phyloP scores from a whole-genome alignment of 2,329 filamentous ascomycete genomes.

The Venturia oleaginea region DNA sequence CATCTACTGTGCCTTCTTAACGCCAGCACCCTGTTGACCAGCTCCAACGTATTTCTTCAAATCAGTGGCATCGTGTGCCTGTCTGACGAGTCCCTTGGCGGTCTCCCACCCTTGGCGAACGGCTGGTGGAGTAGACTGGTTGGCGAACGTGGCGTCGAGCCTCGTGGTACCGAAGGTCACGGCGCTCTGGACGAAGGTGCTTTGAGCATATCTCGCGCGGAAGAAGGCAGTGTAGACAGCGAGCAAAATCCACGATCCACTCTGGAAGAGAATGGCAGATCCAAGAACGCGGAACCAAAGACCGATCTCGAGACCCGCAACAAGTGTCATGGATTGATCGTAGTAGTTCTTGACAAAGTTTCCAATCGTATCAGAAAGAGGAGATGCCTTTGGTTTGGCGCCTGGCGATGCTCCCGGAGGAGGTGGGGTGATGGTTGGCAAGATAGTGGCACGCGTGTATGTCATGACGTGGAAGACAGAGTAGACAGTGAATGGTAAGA shows the following conservation, averaged over 20 bases:
- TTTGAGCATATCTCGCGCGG: slow-evolving; percentile 81
- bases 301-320: slow-evolving; percentile 77
- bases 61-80: slow-evolving; percentile 74
- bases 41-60: slow-evolving; percentile 58
- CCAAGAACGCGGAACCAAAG: slow-evolving; percentile 78
- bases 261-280: slow-evolving; percentile 78
- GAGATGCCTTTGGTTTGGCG: slow-evolving; percentile 48
- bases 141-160: slow-evolving; percentile 71
- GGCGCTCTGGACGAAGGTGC: slow-evolving; percentile 80
- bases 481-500: slow-evolving; percentile 93
- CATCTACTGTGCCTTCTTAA: slow-evolving; percentile 13
- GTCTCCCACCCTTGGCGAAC: slow-evolving; percentile 72
- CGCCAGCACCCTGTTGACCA: slow-evolving; percentile 28
- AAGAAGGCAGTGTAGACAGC: slow-evolving; percentile 84
- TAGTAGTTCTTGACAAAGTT: slow-evolving; percentile 98
- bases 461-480: slow-evolving; percentile 97
- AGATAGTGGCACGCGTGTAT: slow-evolving; percentile 86
- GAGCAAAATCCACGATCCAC: slow-evolving; percentile 83
- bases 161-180: slow-evolving; percentile 64
- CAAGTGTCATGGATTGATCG: slow-evolving; percentile 88
- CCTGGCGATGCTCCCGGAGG: slow-evolving; percentile 46
- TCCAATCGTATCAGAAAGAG: slow-evolving; percentile 73
- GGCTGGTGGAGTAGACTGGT: slow-evolving; percentile 76
- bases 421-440: slow-evolving; percentile 71
- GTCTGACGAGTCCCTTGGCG: slow-evolving; percentile 62